These are phyloP conservation scores for Monoraphidium neglectum DNA, from an alignment of 139 green algal genomes.

Conservation along the genomic window DNA sequence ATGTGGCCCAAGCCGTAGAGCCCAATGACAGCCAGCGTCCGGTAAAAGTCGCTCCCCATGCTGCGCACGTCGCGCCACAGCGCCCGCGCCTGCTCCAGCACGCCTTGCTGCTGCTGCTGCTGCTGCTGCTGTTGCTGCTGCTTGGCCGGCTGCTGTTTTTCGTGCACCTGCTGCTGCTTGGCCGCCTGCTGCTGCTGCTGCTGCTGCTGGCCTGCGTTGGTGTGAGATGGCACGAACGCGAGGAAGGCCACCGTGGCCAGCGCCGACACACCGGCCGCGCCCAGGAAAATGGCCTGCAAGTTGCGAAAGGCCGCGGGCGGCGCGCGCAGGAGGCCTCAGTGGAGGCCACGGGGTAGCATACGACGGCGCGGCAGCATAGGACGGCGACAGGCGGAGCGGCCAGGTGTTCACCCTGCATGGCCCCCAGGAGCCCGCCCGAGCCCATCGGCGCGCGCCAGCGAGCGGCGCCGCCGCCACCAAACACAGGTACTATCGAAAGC, in stretches of 20 bases:
- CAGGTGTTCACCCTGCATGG: too few relatives aligned
- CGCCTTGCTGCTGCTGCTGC: slow-evolving; percentile 10
- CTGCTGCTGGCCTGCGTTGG: background rate
- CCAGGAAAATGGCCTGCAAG: slow-evolving; percentile 17
- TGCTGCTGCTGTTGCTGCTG: background rate
- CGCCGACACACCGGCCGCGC: slow-evolving; percentile 29
- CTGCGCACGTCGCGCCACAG: slow-evolving; percentile 37
- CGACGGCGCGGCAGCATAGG: too few relatives aligned
- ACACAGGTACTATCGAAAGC: too few relatives aligned
- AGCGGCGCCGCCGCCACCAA: too few relatives aligned
- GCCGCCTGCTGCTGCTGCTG: background rate
- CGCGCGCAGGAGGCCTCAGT: too few relatives aligned
- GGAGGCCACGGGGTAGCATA: too few relatives aligned
- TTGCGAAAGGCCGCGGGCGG: background rate
- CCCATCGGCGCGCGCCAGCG: too few relatives aligned
- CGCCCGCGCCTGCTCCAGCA: background rate
- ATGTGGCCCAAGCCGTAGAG: slow-evolving; percentile 60
- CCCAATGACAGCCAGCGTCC: slow-evolving; percentile 51
- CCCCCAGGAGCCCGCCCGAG: too few relatives aligned
- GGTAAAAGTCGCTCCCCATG: slow-evolving; percentile 61
- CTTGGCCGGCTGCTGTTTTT: background rate
- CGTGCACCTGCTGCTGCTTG: background rate
- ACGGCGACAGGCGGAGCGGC: too few relatives aligned
- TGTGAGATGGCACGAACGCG: slow-evolving; percentile 47
- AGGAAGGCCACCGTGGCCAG: slow-evolving; percentile 46